Conservation (phyloP, 2,329 filamentous ascomycete genomes). For the Dothistroma pini region DNA sequence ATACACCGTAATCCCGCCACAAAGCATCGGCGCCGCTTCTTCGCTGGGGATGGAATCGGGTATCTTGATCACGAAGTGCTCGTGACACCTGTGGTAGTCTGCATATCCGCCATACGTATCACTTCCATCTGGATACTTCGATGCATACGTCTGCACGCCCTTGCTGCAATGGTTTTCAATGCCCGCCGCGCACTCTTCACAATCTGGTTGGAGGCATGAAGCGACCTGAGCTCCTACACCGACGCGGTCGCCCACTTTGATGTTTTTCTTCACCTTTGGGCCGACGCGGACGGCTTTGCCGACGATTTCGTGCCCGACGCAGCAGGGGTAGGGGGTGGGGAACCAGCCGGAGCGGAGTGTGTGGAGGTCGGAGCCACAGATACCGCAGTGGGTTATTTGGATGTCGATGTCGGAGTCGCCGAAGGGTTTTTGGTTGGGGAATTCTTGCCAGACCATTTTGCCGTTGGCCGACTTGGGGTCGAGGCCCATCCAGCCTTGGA, state of each 20-base stretch:
- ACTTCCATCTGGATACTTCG: constrained; percentile 17
- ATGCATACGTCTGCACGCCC: constrained; percentile 23
- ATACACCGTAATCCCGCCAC: constrained; percentile 71
- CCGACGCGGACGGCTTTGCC: constrained; percentile 35
- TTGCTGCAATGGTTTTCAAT: constrained; percentile 41
- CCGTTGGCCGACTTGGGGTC: constrained; percentile 48
- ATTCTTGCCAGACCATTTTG: constrained; percentile 49
- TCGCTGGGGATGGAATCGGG: constrained; percentile 48
- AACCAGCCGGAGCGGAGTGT: constrained; percentile 40
- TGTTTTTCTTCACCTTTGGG: constrained; percentile 27
- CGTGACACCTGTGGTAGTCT: constrained; percentile 43
- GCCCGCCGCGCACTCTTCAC: constrained; percentile 51
- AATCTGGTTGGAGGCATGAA: constrained; percentile 46
- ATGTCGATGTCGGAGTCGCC: constrained; percentile 39
- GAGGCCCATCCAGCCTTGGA: constrained; percentile 56
- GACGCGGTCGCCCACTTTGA: constrained; percentile 40
- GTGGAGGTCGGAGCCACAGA: constrained; percentile 34
- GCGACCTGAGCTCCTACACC: constrained; percentile 50
- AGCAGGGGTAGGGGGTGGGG: constrained; percentile 36
- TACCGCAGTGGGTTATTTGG: constrained; percentile 38
- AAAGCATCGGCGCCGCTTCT: constrained; percentile 66
- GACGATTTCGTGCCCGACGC: constrained; percentile 33
- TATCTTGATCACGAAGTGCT: constrained; percentile 56
- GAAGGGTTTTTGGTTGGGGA: constrained; percentile 39
- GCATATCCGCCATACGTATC: constrained; percentile 59